Base-by-base conservation (phyloP, 2,329 filamentous ascomycete species). In the Graphilbum sp. region DNA sequence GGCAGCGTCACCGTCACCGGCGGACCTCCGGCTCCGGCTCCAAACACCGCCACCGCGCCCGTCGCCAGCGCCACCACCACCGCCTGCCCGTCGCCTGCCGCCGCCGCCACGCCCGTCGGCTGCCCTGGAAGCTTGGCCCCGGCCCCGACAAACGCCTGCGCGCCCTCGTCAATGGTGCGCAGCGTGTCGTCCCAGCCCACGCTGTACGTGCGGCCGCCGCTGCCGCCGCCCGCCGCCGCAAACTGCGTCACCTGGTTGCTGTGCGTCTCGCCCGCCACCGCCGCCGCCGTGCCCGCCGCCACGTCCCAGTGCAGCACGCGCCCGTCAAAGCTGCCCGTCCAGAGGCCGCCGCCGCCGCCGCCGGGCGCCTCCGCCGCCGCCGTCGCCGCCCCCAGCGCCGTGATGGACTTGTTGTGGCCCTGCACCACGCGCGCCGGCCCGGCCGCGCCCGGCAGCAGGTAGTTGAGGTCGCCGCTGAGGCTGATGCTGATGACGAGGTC, bases 171-270 rank as follows among this genome's bases (percentile, higher is more conserved):
- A 27, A 92, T 68, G 32, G 72, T 79, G 44, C 86, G 79, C 27
- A 96, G 65, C 1, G 79, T 85, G 55, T 98, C 90, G 53, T 98
- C 90, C 90, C 88, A 98, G 45, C 79, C 87, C 38, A 88, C 81
- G 50, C 79, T 88, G 60, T 83, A 87, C n/a, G 85, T 72, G 46
- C 75, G 69, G 25, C 75, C 2, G 64, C 53, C 8, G 63, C 63
- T 1, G 73, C 62, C 3, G 78, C 64, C 8, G 63, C 63, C 1
- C 3, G 78, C 64, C 1, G 74, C 62, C 2, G 79, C 65, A 45
- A 98, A 78, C 36, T 82, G 81, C 4, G 77, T 74, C 37, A 96
- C 75, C 55, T 92, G 87, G 55, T 88, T 92, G 8, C 80, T 80
- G 57, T 95, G 90, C 4, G 72, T 65, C 46, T 84, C 75, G 21